Evolutionary conservation across 106 monocot species (phyloP).

Genomic region (Dioscorea zingiberensis): DNA sequence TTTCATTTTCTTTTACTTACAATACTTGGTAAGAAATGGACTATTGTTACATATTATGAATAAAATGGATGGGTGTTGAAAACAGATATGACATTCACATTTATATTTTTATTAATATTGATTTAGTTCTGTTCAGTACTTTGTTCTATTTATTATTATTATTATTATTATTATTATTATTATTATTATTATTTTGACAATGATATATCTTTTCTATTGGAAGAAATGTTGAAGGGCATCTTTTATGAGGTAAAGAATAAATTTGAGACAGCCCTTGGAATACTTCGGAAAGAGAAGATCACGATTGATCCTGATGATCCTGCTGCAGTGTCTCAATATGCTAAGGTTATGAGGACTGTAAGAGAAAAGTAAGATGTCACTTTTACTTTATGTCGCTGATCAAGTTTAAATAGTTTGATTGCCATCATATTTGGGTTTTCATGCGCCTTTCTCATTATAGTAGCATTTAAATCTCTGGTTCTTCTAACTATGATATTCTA

Average conservation of each 20-base stretch:
- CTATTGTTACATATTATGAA: no score
- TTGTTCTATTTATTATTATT: not conserved
- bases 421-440: no score
- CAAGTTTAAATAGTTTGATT: no score
- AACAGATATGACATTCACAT: no score
- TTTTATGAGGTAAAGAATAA: slow-evolving; percentile 94
- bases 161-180: not conserved
- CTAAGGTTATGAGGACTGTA: slow-evolving; percentile 68
- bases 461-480: no score
- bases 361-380: slow-evolving; percentile 74
- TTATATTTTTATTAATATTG: not conserved
- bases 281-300: slow-evolving; percentile 80
- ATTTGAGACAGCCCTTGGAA: slow-evolving; percentile 66
- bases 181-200: not conserved
- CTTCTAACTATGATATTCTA: no score
- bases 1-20: no score
- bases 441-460: no score
- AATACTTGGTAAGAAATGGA: no score
- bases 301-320: slow-evolving; percentile 90
- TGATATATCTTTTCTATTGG: slow-evolving; percentile 10
- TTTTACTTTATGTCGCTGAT: not conserved
- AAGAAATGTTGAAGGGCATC: slow-evolving; percentile 90
- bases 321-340: slow-evolving; percentile 76
- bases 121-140: not conserved
- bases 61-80: no score